phyloP scores from a whole-genome alignment of 306 rosid genomes.

The Fragaria iinumae region DNA sequence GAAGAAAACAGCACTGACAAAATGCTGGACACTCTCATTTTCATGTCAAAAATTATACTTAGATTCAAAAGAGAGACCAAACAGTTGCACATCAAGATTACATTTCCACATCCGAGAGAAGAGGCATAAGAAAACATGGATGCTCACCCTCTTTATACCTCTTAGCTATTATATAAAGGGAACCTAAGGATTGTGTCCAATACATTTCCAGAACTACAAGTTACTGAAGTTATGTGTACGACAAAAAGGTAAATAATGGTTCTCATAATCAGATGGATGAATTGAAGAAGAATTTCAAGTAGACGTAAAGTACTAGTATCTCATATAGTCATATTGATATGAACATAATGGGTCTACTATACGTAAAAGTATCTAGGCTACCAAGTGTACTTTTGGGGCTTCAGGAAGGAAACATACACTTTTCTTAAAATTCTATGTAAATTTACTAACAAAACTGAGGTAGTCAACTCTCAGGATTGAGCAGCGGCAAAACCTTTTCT shows the following conservation, averaged over 20 bases:
- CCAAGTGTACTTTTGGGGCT: not conserved
- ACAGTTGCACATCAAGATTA: not conserved
- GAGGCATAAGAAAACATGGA: not conserved
- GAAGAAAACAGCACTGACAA: not conserved
- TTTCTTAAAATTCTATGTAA: not conserved
- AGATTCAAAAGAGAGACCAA: not conserved
- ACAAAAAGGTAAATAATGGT: not conserved
- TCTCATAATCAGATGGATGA: not conserved
- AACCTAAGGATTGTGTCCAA: not conserved
- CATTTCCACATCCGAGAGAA: not conserved
- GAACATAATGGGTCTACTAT: not conserved
- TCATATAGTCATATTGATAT: constrained; percentile 3
- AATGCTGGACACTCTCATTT: not conserved
- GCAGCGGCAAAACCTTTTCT: not conserved
- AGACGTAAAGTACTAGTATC: not conserved
- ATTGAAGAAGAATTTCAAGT: not conserved
- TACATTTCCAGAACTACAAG: not conserved
- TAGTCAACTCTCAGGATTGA: not conserved
- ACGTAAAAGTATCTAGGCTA: not conserved
- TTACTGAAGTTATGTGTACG: not conserved
- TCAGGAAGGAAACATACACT: not conserved
- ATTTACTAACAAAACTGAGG: not conserved
- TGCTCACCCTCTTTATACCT: not conserved
- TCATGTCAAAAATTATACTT: not conserved
- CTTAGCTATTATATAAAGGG: not conserved